A percentile compares a stretch with the other conserved stretches of the same genome.
Conservation (phyloP, 2,329 filamentous ascomycete species). For the Magnaporthiopsis incrustans region DNA sequence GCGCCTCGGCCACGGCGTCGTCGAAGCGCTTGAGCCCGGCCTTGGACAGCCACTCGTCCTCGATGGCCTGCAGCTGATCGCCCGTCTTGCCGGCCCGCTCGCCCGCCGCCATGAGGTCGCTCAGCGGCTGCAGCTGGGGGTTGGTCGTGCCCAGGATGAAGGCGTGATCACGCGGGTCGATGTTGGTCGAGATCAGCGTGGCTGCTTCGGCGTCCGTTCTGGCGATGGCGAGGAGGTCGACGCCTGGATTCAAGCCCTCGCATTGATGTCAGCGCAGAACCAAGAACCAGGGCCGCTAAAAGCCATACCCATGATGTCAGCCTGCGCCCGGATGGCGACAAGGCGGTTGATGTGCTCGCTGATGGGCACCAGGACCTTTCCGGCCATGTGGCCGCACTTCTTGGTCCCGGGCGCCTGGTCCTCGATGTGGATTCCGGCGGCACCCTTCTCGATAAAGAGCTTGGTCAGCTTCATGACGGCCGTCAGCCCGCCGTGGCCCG, state of each 20-base stretch:
- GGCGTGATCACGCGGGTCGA: slow-evolving; percentile 88
- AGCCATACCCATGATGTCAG: slow-evolving; percentile 84
- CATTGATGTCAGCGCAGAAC: background rate
- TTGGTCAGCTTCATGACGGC: slow-evolving; percentile 99
- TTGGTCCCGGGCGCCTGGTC: slow-evolving; percentile 97
- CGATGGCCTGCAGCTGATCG: slow-evolving; percentile 75
- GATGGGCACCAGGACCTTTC: slow-evolving; percentile 94
- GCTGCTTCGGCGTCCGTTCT: slow-evolving; percentile 97
- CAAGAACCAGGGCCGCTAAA: background rate
- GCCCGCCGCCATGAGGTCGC: slow-evolving; percentile 83
- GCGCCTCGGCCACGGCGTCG: slow-evolving; percentile 78
- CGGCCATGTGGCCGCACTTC: slow-evolving; percentile 99
- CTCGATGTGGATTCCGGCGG: slow-evolving; percentile 96
- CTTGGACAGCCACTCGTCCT: slow-evolving; percentile 77
- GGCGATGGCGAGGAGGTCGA: slow-evolving; percentile 82
- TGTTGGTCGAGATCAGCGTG: slow-evolving; percentile 92
- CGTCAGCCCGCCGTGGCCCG: slow-evolving; percentile 93
- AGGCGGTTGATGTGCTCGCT: slow-evolving; percentile 97
- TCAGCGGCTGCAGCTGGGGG: slow-evolving; percentile 71
- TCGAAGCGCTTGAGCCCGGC: slow-evolving; percentile 82
- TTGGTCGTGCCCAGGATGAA: slow-evolving; percentile 92
- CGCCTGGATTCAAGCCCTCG: slow-evolving; percentile 35
- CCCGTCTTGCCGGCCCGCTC: slow-evolving; percentile 77
- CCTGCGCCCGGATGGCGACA: slow-evolving; percentile 92
- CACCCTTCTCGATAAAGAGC: slow-evolving; percentile 92